These are phyloP conservation scores for Lagerstroemia fauriei DNA, from an alignment of 441 rosid genomes.

Conservation along the genomic window DNA sequence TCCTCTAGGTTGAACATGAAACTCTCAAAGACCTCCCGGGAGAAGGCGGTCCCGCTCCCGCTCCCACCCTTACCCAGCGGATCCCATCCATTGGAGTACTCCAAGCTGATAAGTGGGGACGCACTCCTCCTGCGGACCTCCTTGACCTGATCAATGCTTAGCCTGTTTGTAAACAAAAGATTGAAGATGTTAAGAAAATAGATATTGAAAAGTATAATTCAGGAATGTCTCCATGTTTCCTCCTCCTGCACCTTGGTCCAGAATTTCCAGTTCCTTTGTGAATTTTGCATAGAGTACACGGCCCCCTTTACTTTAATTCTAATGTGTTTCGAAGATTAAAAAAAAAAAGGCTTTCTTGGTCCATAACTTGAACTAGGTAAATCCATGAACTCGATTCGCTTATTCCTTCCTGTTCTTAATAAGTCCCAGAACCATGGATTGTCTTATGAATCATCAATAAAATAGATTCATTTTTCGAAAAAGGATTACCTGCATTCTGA, in stretches of 20 bases:
- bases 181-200: background rate
- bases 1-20: constrained; percentile 32
- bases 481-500: constrained; percentile 12
- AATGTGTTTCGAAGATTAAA: no score
- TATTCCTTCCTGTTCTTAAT: no score
- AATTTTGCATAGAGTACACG: background rate
- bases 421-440: no score
- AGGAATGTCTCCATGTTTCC: background rate
- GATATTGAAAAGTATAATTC: background rate
- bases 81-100: constrained; percentile 32
- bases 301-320: background rate
- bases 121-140: constrained; percentile 11
- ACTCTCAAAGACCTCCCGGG: constrained; percentile 33
- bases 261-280: no score
- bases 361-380: no score
- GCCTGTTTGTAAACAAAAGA: background rate
- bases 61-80: constrained; percentile 25
- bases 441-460: no score
- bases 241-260: no score
- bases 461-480: no score
- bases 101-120: constrained; percentile 27
- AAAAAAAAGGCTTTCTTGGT: no score
- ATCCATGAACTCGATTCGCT: no score
- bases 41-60: constrained; percentile 22
- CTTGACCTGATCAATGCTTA: background rate